phyloP scores from a whole-genome alignment of 1,139 yeast species.

The Yamadazyma diddensiae region DNA sequence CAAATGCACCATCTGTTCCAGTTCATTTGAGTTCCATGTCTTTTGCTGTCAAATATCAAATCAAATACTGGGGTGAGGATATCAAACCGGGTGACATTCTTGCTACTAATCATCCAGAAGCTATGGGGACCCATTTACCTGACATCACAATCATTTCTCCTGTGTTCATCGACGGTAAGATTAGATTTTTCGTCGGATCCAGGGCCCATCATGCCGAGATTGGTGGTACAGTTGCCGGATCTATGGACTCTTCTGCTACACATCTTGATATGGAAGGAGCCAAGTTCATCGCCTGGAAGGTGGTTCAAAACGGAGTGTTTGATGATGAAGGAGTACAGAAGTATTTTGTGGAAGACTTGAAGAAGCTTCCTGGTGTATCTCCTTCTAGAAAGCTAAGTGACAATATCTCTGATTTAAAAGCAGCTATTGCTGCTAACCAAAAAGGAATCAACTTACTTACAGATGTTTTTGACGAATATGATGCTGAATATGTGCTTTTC shows the following conservation, averaged over 20 bases:
- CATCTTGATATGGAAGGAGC: constrained; percentile 66
- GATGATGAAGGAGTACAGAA: constrained; percentile 50
- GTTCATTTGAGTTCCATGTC: constrained; percentile 23
- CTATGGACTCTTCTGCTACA: constrained; percentile 62
- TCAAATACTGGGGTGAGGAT: constrained; percentile 16
- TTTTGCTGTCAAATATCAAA: constrained; percentile 18
- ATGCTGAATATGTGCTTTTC: constrained; percentile 47
- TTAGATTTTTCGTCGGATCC: constrained; percentile 60
- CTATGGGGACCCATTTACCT: constrained; percentile 21
- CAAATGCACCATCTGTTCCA: constrained; percentile 23
- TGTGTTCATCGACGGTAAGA: constrained; percentile 27
- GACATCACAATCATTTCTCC: constrained; percentile 21
- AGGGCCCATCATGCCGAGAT: constrained; percentile 71
- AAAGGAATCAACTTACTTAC: constrained; percentile 55
- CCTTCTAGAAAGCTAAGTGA: constrained; percentile 60
- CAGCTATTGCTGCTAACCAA: constrained; percentile 67
- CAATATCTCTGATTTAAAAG: constrained; percentile 61
- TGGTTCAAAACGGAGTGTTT: constrained; percentile 52
- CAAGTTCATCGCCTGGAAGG: constrained; percentile 51
- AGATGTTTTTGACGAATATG: constrained; percentile 48
- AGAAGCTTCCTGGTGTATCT: constrained; percentile 54
- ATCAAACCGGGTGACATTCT: constrained; percentile 19
- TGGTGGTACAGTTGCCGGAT: constrained; percentile 66
- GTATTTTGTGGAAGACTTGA: constrained; percentile 48
- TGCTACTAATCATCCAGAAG: constrained; percentile 20